Evolutionary conservation across 163 green algal species (phyloP), one percentile per base, ranked within the genome.

Genomic region (Trebouxiophyceae sp.): DNA sequence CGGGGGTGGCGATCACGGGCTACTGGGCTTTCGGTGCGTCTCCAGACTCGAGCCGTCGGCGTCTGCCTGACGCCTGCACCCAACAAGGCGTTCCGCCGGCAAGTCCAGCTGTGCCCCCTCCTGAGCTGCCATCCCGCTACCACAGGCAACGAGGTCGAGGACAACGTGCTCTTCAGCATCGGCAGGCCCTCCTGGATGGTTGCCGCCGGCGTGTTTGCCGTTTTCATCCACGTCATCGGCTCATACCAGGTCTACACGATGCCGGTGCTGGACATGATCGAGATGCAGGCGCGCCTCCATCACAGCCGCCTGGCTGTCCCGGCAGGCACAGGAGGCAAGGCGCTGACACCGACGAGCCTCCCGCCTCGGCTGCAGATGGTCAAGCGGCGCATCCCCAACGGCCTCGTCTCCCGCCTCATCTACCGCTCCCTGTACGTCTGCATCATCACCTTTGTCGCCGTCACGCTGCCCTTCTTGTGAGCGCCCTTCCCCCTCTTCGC

Each of bases 171-270:
- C 7, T 5, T 55, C n/a, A 56, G 33, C 5, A 57, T 29, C 47
- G 19, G 5, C 16, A 22, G 47, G 47, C 47, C 47, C 47, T 29
- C n/a, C 19, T 57, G 47, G 47, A 26, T 65, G 29, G 20, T 65
- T n/a, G 58, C 33, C 39, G 62, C 62, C 27, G 32, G 46, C 47
- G 20, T 60, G 19, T 55, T 68, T 32, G 62, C 61, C n/a, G 8
- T 61, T 26, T 32, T 56, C 60, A n/a, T n/a, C n/a, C 60, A 65
- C 60, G 60, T 65, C 29, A 57, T 26, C 12, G 12, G 60, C n/a
- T n/a, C n/a, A n/a, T 64, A 39, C 60, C 67, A 73, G 44, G 54
- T 73, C 20, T 65, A 57, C 67, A 50, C 31, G 31, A 68, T 68
- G 62, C 62, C 62, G 23, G 50, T 68, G 45, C 26, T 44, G 8